A percentile compares a stretch with the other conserved stretches of the same genome.
Conservation (phyloP, 768 basidiomycete species). For the Kwoniella sp. region DNA sequence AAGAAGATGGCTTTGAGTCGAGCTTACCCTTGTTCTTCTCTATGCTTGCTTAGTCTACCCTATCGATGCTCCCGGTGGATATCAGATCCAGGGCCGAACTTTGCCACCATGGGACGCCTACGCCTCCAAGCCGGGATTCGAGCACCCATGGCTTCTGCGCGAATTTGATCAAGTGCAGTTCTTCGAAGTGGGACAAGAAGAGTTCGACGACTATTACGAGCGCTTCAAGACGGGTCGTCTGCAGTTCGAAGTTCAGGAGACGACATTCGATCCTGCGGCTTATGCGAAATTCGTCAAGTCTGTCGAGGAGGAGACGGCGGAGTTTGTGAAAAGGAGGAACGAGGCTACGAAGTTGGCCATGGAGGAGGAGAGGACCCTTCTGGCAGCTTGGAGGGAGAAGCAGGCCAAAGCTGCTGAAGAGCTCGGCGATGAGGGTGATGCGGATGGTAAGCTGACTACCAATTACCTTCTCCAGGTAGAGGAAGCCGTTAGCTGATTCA, state of each 20-base stretch:
- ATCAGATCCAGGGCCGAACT: conserved; percentile 67
- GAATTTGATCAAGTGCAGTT: conserved; percentile 71
- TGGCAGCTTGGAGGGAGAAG: conserved; percentile 59
- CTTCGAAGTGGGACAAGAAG: conserved; percentile 57
- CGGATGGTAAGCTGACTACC: conserved; percentile 2
- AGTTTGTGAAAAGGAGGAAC: conserved; percentile 59
- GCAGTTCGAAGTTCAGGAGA: conserved; percentile 60
- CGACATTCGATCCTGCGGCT: conserved; percentile 63
- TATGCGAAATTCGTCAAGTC: conserved; percentile 60
- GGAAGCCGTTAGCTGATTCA: background rate
- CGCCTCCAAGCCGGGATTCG: conserved; percentile 50
- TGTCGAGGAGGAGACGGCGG: conserved; percentile 59
- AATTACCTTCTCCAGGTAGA: background rate
- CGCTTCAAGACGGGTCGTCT: conserved; percentile 38
- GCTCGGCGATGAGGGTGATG: background rate
- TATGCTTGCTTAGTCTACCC: conserved; percentile 26
- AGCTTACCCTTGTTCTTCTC: too few relatives aligned
- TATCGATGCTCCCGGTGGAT: conserved; percentile 60
- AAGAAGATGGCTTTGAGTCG: too few relatives aligned
- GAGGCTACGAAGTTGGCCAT: conserved; percentile 47
- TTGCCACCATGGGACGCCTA: conserved; percentile 67
- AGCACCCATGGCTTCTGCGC: conserved; percentile 65
- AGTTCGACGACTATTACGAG: conserved; percentile 57
- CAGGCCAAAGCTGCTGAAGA: conserved; percentile 19
- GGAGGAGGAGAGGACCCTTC: conserved; percentile 56